Evolutionary conservation across 148 eudicot genomes (phyloP), one percentile per base, ranked within the genome.

Genomic region (Cornus suecica): DNA sequence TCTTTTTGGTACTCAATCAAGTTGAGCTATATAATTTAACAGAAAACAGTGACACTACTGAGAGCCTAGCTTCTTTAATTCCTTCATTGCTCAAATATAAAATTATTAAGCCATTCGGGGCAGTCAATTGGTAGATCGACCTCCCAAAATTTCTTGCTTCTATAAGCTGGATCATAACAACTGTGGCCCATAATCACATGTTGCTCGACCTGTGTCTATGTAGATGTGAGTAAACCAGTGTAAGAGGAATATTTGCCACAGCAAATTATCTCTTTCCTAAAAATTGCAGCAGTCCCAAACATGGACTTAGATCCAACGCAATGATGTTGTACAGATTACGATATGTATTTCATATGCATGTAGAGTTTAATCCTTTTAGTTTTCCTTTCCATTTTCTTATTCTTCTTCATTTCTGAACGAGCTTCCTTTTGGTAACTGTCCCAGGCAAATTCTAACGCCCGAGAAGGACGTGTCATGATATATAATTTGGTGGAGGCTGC

Each of bases 401-500:
- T 20, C 11, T 28, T 27, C 18, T 65, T 28, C 20, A 25, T 23
- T 73, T 22, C 15, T 45, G 0, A 29, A 10, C 67, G 41, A 68
- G 52, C 51, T 56, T 75, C 75, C 28, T 72, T 28, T 80, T 7
- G 11, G 26, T 27, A 60, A 77, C 69, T 83, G 66, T 74, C 78
- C 41, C 84, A 95, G 99, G 99, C 99, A 69, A 93, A 90, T 86
- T 84, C 90, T 61, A 95, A 95, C 86, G 91, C 99, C 80, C 91
- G 98, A 82, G 99, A 95, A 84, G 99, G 99, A 34, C 99, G 99
- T 69, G 99, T 90, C 14, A 95, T 95, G 99, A 89, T 95, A 74
- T 93, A 91, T 87, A 95, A 93, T 82, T 88, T 95, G 87, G 99
- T 93, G 76, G 99, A 95, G 87, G 98, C 94, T 85, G 99, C 99